Base-by-base conservation (phyloP, 2,329 filamentous ascomycete genomes). In the Calcarisporium arbuscula region DNA sequence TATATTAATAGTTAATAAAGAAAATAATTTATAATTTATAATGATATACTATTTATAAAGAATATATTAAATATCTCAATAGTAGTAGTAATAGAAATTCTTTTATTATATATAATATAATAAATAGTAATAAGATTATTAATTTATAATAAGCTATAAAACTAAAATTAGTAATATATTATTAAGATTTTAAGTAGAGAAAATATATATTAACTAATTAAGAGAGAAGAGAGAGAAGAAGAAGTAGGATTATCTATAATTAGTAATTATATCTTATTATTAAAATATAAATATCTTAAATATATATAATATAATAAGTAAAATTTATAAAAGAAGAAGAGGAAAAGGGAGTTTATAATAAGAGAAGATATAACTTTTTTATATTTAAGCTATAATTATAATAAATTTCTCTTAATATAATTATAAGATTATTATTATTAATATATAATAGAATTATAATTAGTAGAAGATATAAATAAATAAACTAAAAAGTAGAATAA, bases 181-280 rank as follows among this genome's bases (percentile, higher is more conserved):
- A 9, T 25, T 25, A 25, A 25, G 22, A 25, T 25, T 9, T 25
- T 9, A 25, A 9, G n/a, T 9, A 25, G 8, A 8, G 8, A 9
- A 25, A 25, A 25, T 25, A 25, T 25, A 25, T 25, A 25, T 25
- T 25, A 25, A 25, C n/a, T 25, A 9, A 25, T n/a, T n/a, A n/a
- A n/a, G n/a, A n/a, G n/a, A n/a, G n/a, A n/a, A n/a, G n/a, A n/a
- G n/a, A n/a, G n/a, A n/a, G n/a, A 25, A 9, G 14, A 30, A 30
- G 15, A 30, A 30, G 14, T 30, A 30, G 18, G 12, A 19, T 18
- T 30, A 30, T 30, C 20, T 18, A 18, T 30, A 7, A 30, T 30
- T 18, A 30, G 8, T 25, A 25, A 25, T 25, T 25, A 25, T 25
- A 25, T 25, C n/a, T 9, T 25, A 25, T 25, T 25, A 9, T 25